A percentile compares a stretch with the other conserved stretches of the same genome.
Evolutionary conservation across 257 asterid species (phyloP).

Genomic region (Thymus quinquecostatus): DNA sequence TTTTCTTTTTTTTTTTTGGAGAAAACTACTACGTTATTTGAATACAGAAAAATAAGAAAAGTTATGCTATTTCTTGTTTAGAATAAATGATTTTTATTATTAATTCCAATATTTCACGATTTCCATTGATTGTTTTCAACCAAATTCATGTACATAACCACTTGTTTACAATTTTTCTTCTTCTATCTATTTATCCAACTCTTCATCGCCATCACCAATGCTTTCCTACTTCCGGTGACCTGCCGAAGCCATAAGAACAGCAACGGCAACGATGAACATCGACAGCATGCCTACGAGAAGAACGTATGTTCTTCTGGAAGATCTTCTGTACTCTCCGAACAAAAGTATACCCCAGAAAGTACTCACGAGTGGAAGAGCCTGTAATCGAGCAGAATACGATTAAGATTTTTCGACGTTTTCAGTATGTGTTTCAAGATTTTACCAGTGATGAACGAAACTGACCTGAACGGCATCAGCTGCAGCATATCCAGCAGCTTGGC

Average conservation of each 20-base stretch:
- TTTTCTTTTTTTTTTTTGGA: no score
- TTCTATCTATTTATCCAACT: not conserved
- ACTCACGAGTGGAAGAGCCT: slow-evolving; percentile 97
- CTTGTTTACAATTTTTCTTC: not conserved
- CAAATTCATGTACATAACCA: not conserved
- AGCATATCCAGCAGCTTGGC: slow-evolving; percentile 98
- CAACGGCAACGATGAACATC: slow-evolving; percentile 86
- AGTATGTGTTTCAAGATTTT: not conserved
- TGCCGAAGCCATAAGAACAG: slow-evolving; percentile 82
- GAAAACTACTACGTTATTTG: no score
- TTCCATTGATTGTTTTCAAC: slow-evolving; percentile 5
- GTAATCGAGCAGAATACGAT: slow-evolving; percentile 23
- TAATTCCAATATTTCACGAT: no score
- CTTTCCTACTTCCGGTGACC: slow-evolving; percentile 62
- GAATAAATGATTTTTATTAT: no score
- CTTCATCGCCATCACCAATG: not conserved
- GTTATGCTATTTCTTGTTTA: no score
- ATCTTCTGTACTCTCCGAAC: slow-evolving; percentile 83
- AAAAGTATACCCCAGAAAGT: slow-evolving; percentile 86
- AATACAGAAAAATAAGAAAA: no score
- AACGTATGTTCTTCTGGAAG: slow-evolving; percentile 71
- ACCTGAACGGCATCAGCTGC: slow-evolving; percentile 99
- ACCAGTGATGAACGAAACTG: slow-evolving; percentile 12
- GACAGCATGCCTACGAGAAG: slow-evolving; percentile 68
- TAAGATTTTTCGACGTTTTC: not conserved